These are phyloP conservation scores for Aechmea fasciata DNA, from an alignment of 176 grass and related monocot species.

Conservation along the genomic window DNA sequence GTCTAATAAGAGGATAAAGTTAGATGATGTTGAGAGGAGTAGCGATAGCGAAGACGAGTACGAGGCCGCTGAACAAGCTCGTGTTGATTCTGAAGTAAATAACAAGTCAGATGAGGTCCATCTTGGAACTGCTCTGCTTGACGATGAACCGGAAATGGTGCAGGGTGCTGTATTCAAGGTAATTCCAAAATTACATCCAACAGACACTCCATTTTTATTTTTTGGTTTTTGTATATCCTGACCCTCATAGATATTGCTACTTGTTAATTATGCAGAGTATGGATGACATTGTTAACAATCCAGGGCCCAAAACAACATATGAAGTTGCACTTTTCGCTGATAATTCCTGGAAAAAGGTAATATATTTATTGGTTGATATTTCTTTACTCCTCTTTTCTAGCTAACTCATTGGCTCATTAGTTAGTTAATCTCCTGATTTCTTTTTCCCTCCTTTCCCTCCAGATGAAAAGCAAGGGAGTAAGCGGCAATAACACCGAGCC, in stretches of 20 bases:
- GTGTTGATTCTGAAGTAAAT: conserved; percentile 32
- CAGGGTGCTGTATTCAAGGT: conserved; percentile 50
- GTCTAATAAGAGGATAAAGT: conserved; percentile 40
- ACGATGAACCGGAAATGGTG: conserved; percentile 31
- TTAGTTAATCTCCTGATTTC: conserved; percentile 6
- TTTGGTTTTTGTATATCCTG: conserved; percentile 1
- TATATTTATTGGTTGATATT: background rate
- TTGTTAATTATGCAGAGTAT: conserved; percentile 40
- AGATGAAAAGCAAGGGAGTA: conserved; percentile 43
- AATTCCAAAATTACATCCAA: conserved; percentile 11
- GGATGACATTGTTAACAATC: conserved; percentile 42
- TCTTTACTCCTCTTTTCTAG: conserved; percentile 3
- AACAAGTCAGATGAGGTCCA: conserved; percentile 30
- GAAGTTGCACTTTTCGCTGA: conserved; percentile 80
- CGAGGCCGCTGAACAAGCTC: conserved; percentile 23
- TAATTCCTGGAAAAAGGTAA: conserved; percentile 84
- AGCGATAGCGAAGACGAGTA: conserved; percentile 63
- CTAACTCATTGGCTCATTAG: background rate
- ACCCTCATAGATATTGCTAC: conserved; percentile 10
- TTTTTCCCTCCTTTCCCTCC: conserved; percentile 13
- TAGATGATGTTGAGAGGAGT: conserved; percentile 28
- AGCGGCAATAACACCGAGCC: conserved; percentile 21
- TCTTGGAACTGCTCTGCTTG: conserved; percentile 44
- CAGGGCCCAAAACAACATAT: conserved; percentile 55
- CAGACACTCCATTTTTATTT: conserved; percentile 6